Conservation (phyloP, 2,329 filamentous ascomycete genomes). For the Dothideomycetes sp. region DNA sequence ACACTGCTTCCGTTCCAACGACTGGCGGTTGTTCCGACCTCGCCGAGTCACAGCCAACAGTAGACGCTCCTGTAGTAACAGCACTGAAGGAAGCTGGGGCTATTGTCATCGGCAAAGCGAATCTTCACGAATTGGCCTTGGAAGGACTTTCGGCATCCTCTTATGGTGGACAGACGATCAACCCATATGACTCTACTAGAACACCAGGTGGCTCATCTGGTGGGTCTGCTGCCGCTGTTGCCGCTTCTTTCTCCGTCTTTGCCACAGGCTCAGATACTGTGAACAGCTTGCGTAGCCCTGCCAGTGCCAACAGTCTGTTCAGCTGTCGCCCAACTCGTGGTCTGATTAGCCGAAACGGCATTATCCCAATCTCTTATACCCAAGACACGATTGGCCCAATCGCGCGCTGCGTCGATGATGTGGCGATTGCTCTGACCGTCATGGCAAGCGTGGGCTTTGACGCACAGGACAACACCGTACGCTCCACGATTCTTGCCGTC, state of each 20-base stretch:
- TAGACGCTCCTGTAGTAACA: slow-evolving; percentile 19
- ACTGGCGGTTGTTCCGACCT: slow-evolving; percentile 45
- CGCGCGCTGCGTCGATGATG: slow-evolving; percentile 19
- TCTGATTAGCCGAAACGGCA: slow-evolving; percentile 16
- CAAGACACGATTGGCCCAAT: slow-evolving; percentile 23
- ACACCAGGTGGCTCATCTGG: slow-evolving; percentile 54
- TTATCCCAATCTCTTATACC: slow-evolving; percentile 22
- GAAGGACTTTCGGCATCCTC: slow-evolving; percentile 54
- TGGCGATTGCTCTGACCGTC: slow-evolving; percentile 20
- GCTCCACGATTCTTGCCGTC: too few relatives aligned
- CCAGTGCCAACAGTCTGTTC: slow-evolving; percentile 49
- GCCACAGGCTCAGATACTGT: slow-evolving; percentile 30
- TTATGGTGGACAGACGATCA: slow-evolving; percentile 52
- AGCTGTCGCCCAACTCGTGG: slow-evolving; percentile 42
- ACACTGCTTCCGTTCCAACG: slow-evolving; percentile 44
- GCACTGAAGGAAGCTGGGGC: slow-evolving; percentile 22
- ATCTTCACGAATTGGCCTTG: slow-evolving; percentile 51
- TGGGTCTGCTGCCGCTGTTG: slow-evolving; percentile 51
- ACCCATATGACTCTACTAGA: slow-evolving; percentile 54
- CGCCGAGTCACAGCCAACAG: slow-evolving; percentile 32
- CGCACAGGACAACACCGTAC: slow-evolving; percentile 34
- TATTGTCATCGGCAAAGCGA: slow-evolving; percentile 22
- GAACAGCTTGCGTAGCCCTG: slow-evolving; percentile 51
- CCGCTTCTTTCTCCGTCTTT: slow-evolving; percentile 45
- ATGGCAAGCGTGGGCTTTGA: slow-evolving; percentile 41